A percentile compares a stretch with the other conserved stretches of the same genome.
Evolutionary conservation across 805 yeast genomes (phyloP).

Genomic region (Cyberlindnera euphorbiiphila): DNA sequence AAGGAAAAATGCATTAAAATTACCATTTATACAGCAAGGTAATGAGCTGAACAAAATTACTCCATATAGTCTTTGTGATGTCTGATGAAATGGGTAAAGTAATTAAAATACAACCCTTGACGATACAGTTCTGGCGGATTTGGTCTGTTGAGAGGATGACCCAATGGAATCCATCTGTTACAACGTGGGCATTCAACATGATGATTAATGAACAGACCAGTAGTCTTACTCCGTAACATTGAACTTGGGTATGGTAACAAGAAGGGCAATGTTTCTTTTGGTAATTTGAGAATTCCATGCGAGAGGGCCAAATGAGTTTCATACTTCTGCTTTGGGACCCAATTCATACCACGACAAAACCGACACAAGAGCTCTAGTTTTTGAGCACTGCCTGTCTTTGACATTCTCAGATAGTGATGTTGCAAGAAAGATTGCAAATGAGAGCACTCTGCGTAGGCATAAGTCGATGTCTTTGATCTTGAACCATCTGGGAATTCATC

Average conservation of each 20-base stretch:
- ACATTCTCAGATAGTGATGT: constrained; percentile 14
- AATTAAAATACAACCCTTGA: constrained; percentile 24
- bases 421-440: constrained; percentile 6
- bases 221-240: constrained; percentile 12
- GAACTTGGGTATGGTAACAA: constrained; percentile 20
- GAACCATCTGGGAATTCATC: constrained; percentile 2
- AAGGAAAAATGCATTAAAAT: not conserved
- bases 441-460: constrained; percentile 1
- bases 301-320: constrained; percentile 23
- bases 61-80: constrained; percentile 11
- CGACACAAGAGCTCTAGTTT: constrained; percentile 23
- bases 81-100: constrained; percentile 21
- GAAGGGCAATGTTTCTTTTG: constrained; percentile 1
- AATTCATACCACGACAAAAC: constrained; percentile 26
- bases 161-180: constrained; percentile 22
- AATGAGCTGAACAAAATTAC: not conserved
- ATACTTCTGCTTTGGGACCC: constrained; percentile 18
- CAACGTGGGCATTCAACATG: constrained; percentile 23
- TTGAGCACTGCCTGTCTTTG: not conserved
- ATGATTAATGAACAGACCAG: constrained; percentile 6
- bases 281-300: constrained; percentile 23
- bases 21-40: too few relatives aligned
- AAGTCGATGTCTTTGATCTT: not conserved
- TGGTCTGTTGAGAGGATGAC: constrained; percentile 4
- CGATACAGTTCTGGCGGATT: not conserved